Base-by-base conservation (phyloP, 2,329 filamentous ascomycete species). In the Talaromyces atroroseus region DNA sequence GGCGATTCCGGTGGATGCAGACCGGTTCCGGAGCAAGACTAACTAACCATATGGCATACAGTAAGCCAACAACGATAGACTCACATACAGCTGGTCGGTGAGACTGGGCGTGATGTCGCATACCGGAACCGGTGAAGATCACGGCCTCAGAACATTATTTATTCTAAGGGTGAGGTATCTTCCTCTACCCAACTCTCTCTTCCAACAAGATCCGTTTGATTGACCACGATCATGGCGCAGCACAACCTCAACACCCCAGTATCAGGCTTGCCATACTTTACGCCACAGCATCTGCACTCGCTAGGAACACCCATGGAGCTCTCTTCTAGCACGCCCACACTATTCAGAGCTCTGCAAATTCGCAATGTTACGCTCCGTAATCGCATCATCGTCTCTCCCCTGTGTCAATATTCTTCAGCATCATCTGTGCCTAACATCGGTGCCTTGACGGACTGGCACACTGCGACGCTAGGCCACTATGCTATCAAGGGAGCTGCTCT, bases 401-500 rank as follows among this genome's bases (percentile, higher is more conserved):
- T 87, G 34, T 88, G 85, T 70, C 84, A 86, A 67, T 88, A 49
- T 16, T 49, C 46, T 14, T 18, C 24, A 2, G 46, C 46, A 3
- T 32, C 46, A 24, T 49, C 46, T 16, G 46, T 24, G 3, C 64
- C 67, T 2, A 51, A 49, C 14, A 56, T 66, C 62, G 85, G 92
- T 20, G 87, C 92, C 70, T 74, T 86, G 55, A 91, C 88, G 1
- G 81, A 88, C 68, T 96, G 84, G 81, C 90, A 95, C 71, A 76
- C 92, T 47, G 84, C 90, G 26, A 90, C 95, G 66, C 79, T 92
- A 8, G 89, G 90, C 58, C 85, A 89, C 62, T 89, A 90, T 63
- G 81, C 89, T 21, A 77, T 86, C 45, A 84, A 87, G 59, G 91
- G 91, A 18, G 86, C 86, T 0, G 87, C 83, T 1, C 76, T 95